Base-by-base conservation (phyloP, 495 filamentous ascomycete species). In the Daldinia loculata region DNA sequence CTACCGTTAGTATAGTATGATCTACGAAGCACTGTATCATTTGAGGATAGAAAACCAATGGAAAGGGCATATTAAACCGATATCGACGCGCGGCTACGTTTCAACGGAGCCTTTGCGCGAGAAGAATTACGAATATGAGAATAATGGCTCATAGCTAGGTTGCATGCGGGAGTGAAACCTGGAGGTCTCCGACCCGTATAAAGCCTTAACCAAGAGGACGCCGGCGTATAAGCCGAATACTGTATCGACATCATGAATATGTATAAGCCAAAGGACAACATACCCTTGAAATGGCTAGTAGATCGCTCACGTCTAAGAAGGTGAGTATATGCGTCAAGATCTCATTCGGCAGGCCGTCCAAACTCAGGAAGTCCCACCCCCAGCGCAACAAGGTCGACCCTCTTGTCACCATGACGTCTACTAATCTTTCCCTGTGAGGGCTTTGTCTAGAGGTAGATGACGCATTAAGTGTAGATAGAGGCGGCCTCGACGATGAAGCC, bases 241-340 rank as follows among this genome's bases (percentile, higher is more conserved):
- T 41, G 43, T 64, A 36, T 61, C 65, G 22, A 43, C 34, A 55
- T 53, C 26, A 52, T 22, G 41, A 52, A 69, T 8, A 63, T 62
- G 52, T 60, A 55, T 29, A 65, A 55, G 24, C 56, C 29, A 58
- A 69, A 61, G 30, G 26, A 52, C 56, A 81, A 83, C 80, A 75
- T 82, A 87, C 85, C 75, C 87, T 84, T 19, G 85, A 84, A 67
- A 83, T 77, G 57, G 81, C 75, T 63, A 88, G 79, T 67, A 89
- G 78, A 74, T 90, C 87, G 64, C 81, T 82, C 64, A 89, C 83
- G 61, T 89, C 86, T 66, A 90, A 78, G 75, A 82, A 84, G 51
- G 81, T 77, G 61, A 88, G 79, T 55, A 89, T 83, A 57, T 84
- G 80, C 69, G 86, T 80, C 50, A 89, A 72, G 69, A 89, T 78